Evolutionary conservation across 306 rosid genomes (phyloP), one percentile per base, ranked within the genome.

Genomic region (Urtica urens): DNA sequence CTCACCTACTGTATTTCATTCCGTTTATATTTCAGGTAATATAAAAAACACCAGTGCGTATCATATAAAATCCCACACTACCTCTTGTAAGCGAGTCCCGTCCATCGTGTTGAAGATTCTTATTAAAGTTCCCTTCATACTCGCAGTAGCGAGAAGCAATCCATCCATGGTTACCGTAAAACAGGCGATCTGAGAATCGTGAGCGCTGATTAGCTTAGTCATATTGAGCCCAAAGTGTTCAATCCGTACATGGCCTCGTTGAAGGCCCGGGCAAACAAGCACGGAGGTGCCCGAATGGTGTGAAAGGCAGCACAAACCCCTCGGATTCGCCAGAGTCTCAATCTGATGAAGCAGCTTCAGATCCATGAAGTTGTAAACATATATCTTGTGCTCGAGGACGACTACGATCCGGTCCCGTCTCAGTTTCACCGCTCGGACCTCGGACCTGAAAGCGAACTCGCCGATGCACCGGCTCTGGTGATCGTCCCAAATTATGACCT

Each of bases 401-500:
- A 82, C 92, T 41, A 79, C 82, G 51, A 90, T 75, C 63, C 80
- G 81, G 55, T 90, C 99, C 6, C 75, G 83, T 47, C 86, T 81
- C 56, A 90, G 75, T 63, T 69, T 85, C 51, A 90, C 99, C 1
- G 82, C 84, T 50, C 81, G 79, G 60, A 85, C 78, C 55, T 84
- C 95, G 41, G 95, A 85, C 71, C 92, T 75, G 69, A 71, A 90
- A 39, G 95, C 67, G 60, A 85, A 79, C 51, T 85, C 99, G 56
- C 92, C 77, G 39, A 90, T 79, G 78, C 85, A 73, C 37, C 77
- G 74, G 65, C 94, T 75, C 70, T 85, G 83, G 69, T 85, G 75
- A 73, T 90, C 99, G 71, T 90, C 87, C 99, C 95, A 90, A 58
- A 90, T 82, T 82, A 85, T 53, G 62, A 85, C 99, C 72, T 90